These are phyloP conservation scores for Apocynum venetum DNA, from an alignment of 257 asterid genomes.

Conservation along the genomic window DNA sequence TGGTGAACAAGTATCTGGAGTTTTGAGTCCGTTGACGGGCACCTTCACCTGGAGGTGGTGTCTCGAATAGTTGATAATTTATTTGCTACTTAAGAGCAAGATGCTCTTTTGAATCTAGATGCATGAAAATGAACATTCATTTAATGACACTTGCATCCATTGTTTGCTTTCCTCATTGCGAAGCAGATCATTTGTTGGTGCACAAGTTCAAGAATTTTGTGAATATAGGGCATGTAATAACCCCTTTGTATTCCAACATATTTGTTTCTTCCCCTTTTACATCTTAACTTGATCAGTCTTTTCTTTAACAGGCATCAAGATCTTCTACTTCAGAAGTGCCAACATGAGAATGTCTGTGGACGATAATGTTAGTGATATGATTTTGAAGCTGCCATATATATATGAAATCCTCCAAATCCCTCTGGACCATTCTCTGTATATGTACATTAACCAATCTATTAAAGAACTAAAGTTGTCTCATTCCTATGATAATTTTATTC, in stretches of 20 bases:
- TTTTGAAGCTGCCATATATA: slow-evolving; percentile 10
- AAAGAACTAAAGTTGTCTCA: not conserved
- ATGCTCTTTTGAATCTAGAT: not conserved
- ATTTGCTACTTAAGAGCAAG: not conserved
- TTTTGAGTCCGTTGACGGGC: too few relatives aligned
- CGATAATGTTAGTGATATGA: not conserved
- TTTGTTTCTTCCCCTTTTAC: not conserved
- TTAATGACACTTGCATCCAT: too few relatives aligned
- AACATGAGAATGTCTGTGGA: slow-evolving; percentile 1
- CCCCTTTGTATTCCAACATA: not conserved
- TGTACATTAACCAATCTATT: slow-evolving; percentile 4
- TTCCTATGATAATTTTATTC: not conserved
- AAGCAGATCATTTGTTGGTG: not conserved
- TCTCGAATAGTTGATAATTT: not conserved
- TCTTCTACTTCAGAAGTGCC: not conserved
- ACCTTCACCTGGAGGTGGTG: not conserved
- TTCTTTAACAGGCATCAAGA: slow-evolving; percentile 22
- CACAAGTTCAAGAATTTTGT: too few relatives aligned
- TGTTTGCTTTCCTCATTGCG: not conserved
- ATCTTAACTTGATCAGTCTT: not conserved
- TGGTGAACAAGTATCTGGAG: not conserved
- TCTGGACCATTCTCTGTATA: slow-evolving; percentile 15
- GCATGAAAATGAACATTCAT: not conserved
- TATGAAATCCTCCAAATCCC: slow-evolving; percentile 19
- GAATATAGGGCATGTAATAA: not conserved